phyloP scores from a whole-genome alignment of 306 rosid species.

The Cicer chorassanicum region DNA sequence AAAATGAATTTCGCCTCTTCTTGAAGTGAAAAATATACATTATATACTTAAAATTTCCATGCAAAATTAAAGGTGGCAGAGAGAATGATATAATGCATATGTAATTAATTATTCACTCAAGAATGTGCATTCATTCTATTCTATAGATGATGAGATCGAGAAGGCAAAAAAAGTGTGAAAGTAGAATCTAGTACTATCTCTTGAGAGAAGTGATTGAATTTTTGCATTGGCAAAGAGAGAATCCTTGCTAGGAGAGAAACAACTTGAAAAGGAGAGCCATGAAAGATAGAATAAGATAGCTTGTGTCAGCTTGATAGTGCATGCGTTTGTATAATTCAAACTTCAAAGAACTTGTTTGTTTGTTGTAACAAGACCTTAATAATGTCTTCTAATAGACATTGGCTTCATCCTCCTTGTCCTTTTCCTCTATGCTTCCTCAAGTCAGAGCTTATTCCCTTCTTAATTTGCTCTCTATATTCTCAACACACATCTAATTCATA shows the following conservation, averaged over 20 bases:
- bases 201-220: constrained; percentile 74
- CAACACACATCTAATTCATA: not conserved
- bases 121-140: constrained; percentile 37
- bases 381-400: constrained; percentile 10
- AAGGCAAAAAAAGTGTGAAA: constrained; percentile 52
- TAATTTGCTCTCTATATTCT: not conserved
- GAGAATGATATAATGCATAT: constrained; percentile 19
- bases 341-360: constrained; percentile 49
- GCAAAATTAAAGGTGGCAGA: constrained; percentile 45
- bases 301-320: constrained; percentile 62
- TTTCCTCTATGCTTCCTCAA: constrained; percentile 52
- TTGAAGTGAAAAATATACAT: too few relatives aligned
- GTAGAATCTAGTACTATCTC: constrained; percentile 71
- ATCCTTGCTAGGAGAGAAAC: constrained; percentile 64
- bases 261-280: constrained; percentile 76
- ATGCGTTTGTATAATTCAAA: constrained; percentile 59
- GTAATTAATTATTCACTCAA: constrained; percentile 31
- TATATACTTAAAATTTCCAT: constrained; percentile 49
- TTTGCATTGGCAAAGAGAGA: constrained; percentile 67
- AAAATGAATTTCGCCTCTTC: too few relatives aligned
- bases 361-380: constrained; percentile 30
- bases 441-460: constrained; percentile 39
- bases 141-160: constrained; percentile 43
- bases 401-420: constrained; percentile 57
- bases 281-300: constrained; percentile 43